Base-by-base conservation (phyloP, 2,329 filamentous ascomycete genomes). In the Parafenestella ontariensis region DNA sequence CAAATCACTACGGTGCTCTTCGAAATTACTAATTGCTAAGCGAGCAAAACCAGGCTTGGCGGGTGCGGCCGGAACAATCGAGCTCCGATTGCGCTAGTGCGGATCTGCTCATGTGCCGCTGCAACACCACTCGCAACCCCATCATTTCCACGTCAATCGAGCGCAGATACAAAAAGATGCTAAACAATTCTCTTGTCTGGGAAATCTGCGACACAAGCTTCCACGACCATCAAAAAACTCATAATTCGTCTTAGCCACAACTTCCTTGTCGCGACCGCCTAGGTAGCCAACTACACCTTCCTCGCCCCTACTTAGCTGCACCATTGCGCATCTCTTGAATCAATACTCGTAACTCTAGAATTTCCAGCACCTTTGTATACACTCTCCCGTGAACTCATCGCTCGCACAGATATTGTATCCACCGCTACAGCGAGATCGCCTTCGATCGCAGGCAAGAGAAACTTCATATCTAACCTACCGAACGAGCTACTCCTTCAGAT, bases 401-500 rank as follows among this genome's bases (percentile, higher is more conserved):
- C 18, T 9, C 10, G 8, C 33, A n/a, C 31, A n/a, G 15, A 34
- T 17, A 17, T 31, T 5, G 13, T 31, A 13, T 21, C 44, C 6
- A 36, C 17, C 24, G 17, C 15, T 26, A n/a, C 21, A 5, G 15
- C 21, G 3, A 7, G 13, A n/a, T 28, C 39, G 3, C 26, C 18
- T 26, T 26, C 13, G 15, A 23, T 26, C 18, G 18, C 3, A 9
- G 21, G 15, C 21, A 26, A n/a, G 13, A 26, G 4, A 33, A 29
- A 23, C 37, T 31, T 31, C 1, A 42, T 40, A 9, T 33, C 34
- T 7, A 15, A 13, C 5, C 28, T 53, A 29, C 50, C 50, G 2
- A 48, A 53, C 39, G 50, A 53, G 21, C 37, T 48, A 13, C 28
- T 48, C 5, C 26, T 48, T 17, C 42, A 48, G 2, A 53, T 53